These are phyloP conservation scores for Aspergillus phoenicis DNA, from an alignment of 2,329 filamentous ascomycete genomes.

Conservation along the genomic window DNA sequence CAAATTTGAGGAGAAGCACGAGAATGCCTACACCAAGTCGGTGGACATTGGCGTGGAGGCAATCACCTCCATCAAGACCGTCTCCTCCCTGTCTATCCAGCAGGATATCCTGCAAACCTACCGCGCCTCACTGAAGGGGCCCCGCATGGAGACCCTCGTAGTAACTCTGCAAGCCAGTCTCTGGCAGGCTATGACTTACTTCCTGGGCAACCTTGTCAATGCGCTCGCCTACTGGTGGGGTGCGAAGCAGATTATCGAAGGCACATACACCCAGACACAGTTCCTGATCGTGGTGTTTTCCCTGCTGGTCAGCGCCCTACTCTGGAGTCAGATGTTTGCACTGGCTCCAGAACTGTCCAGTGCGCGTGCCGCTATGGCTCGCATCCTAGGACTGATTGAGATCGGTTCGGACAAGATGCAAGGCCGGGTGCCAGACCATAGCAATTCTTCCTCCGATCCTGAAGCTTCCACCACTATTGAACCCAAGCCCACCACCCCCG, in stretches of 20 bases:
- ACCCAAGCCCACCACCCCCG: conserved; percentile 17
- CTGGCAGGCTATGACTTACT: conserved; percentile 50
- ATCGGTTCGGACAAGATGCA: conserved; percentile 39
- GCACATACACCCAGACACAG: conserved; percentile 65
- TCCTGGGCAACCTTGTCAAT: conserved; percentile 66
- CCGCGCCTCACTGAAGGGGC: conserved; percentile 47
- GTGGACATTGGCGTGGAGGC: conserved; percentile 57
- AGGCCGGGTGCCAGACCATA: conserved; percentile 18
- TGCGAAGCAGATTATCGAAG: conserved; percentile 67
- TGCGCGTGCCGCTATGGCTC: conserved; percentile 62
- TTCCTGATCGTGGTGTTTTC: conserved; percentile 75
- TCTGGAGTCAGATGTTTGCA: conserved; percentile 74
- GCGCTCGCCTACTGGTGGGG: conserved; percentile 82
- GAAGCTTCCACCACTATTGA: conserved; percentile 2
- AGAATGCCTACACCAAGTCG: conserved; percentile 54
- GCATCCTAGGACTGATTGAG: conserved; percentile 54
- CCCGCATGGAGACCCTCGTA: conserved; percentile 53
- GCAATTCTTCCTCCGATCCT: not conserved
- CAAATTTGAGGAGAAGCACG: conserved; percentile 59
- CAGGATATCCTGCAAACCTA: conserved; percentile 52
- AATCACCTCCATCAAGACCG: conserved; percentile 54
- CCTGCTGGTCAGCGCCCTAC: conserved; percentile 71
- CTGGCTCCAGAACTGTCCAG: conserved; percentile 74
- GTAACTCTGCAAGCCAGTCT: conserved; percentile 52
- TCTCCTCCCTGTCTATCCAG: conserved; percentile 56